Percentiles rank a stretch among this genome's conserved stretches.
These are phyloP conservation scores for Pleurotus platypus DNA, from an alignment of 768 basidiomycete species.

Conservation along the genomic window DNA sequence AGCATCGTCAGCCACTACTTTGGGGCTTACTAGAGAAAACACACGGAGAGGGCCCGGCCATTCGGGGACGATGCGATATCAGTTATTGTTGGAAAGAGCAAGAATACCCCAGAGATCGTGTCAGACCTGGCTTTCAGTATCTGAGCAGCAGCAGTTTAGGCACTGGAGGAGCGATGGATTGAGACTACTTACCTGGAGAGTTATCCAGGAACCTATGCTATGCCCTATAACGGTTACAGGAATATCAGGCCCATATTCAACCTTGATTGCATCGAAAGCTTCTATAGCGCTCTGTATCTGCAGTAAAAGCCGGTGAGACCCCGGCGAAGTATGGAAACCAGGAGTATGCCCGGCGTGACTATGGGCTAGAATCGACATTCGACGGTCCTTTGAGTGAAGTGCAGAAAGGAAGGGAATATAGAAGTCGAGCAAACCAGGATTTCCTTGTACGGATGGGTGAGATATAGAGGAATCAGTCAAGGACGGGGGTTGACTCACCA, in stretches of 20 bases:
- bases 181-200: slow-evolving; percentile 43
- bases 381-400: slow-evolving; percentile 35
- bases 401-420: slow-evolving; percentile 62
- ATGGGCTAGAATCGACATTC: slow-evolving; percentile 54
- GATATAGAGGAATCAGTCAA: slow-evolving; percentile 1
- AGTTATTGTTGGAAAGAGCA: slow-evolving; percentile 71
- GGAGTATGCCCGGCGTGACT: slow-evolving; percentile 66
- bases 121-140: slow-evolving; percentile 43
- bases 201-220: slow-evolving; percentile 72
- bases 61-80: slow-evolving; percentile 65
- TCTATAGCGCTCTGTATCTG: slow-evolving; percentile 57
- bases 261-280: slow-evolving; percentile 41
- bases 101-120: slow-evolving; percentile 39
- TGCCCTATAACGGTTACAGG: slow-evolving; percentile 56
- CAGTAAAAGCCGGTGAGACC: slow-evolving; percentile 32
- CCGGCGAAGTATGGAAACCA: slow-evolving; percentile 22
- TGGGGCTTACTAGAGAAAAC: slow-evolving; percentile 17
- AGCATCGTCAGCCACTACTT: not conserved
- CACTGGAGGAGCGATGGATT: not conserved
- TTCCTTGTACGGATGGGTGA: slow-evolving; percentile 27
- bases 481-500: slow-evolving; percentile 22
- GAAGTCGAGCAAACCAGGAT: slow-evolving; percentile 62
- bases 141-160: slow-evolving; percentile 25
- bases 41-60: slow-evolving; percentile 53
- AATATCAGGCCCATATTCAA: slow-evolving; percentile 25